phyloP scores from a whole-genome alignment of 2,329 filamentous ascomycete genomes.

The Neofusicoccum umdonicola region DNA sequence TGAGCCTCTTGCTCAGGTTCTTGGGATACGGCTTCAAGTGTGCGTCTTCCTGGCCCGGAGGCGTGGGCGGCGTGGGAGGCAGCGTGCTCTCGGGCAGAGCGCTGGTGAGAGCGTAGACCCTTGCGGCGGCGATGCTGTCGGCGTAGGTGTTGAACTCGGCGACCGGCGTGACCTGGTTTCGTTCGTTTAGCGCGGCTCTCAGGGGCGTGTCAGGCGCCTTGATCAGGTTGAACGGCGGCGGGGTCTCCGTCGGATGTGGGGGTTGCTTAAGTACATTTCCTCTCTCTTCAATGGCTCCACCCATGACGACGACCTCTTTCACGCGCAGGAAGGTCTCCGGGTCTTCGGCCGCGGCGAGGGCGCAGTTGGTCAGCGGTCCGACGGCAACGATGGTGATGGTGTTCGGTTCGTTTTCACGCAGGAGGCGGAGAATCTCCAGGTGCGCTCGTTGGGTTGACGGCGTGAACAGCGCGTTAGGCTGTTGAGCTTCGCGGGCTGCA shows the following conservation, averaged over 20 bases:
- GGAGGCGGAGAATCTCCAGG: conserved; percentile 82
- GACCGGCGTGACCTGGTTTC: conserved; percentile 63
- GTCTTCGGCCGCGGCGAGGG: conserved; percentile 82
- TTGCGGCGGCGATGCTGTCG: conserved; percentile 57
- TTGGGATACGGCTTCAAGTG: conserved; percentile 40
- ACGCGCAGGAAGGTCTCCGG: conserved; percentile 83
- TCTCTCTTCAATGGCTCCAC: conserved; percentile 72
- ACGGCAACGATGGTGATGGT: conserved; percentile 88
- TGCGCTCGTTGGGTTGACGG: conserved; percentile 73
- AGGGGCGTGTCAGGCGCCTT: conserved; percentile 38
- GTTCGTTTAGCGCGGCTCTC: conserved; percentile 28
- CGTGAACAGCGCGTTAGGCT: conserved; percentile 59
- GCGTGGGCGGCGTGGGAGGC: conserved; percentile 60
- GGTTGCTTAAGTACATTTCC: conserved; percentile 61
- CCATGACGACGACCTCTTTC: conserved; percentile 95
- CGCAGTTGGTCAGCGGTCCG: conserved; percentile 90
- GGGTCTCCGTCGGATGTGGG: conserved; percentile 22
- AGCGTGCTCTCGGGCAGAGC: conserved; percentile 72
- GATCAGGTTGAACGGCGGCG: conserved; percentile 38
- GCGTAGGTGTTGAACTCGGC: conserved; percentile 97
- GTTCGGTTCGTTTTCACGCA: conserved; percentile 76
- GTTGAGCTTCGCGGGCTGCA: conserved; percentile 36
- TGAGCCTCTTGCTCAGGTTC: conserved; percentile 41
- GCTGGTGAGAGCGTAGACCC: conserved; percentile 50
- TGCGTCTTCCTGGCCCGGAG: conserved; percentile 26